Evolutionary conservation across 139 green algal species (phyloP).

Genomic region (Coelastrella sp.): DNA sequence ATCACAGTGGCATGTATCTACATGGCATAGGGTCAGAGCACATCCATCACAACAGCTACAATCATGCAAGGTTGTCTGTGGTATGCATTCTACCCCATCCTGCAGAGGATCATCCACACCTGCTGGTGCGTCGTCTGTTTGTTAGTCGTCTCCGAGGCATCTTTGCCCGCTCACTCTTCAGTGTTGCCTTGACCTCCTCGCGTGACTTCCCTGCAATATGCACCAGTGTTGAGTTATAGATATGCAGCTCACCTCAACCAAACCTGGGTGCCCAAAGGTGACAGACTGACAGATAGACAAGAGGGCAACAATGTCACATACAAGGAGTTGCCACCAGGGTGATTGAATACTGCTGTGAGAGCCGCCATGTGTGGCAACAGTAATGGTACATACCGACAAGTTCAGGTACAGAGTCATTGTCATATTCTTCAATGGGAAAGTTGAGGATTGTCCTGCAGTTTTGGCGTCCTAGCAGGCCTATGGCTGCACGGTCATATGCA

Average conservation of each 20-base stretch:
- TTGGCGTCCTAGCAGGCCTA: constrained; percentile 74
- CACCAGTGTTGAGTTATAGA: not conserved
- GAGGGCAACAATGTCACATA: no score
- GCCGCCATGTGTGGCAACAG: no score
- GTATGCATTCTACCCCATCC: not conserved
- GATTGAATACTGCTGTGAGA: not conserved
- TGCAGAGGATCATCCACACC: not conserved
- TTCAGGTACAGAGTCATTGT: constrained; percentile 51
- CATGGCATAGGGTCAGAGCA: not conserved
- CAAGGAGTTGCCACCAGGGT: no score
- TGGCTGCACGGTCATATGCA: constrained; percentile 81
- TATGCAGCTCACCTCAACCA: not conserved
- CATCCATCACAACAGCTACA: not conserved
- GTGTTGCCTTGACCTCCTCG: constrained; percentile 79
- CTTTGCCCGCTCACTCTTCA: constrained; percentile 83
- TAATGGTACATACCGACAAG: constrained; percentile 44
- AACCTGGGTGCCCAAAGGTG: no score
- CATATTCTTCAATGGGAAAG: constrained; percentile 65
- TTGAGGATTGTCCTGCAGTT: constrained; percentile 66
- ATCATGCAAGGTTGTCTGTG: no score
- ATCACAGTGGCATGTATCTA: no score
- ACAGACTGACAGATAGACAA: no score
- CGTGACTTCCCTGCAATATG: constrained; percentile 69
- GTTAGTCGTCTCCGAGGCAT: constrained; percentile 66
- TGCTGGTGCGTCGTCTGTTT: constrained; percentile 69